These are phyloP conservation scores for Wickerhamiella azyma DNA, from an alignment of 805 yeast genomes.

Conservation along the genomic window DNA sequence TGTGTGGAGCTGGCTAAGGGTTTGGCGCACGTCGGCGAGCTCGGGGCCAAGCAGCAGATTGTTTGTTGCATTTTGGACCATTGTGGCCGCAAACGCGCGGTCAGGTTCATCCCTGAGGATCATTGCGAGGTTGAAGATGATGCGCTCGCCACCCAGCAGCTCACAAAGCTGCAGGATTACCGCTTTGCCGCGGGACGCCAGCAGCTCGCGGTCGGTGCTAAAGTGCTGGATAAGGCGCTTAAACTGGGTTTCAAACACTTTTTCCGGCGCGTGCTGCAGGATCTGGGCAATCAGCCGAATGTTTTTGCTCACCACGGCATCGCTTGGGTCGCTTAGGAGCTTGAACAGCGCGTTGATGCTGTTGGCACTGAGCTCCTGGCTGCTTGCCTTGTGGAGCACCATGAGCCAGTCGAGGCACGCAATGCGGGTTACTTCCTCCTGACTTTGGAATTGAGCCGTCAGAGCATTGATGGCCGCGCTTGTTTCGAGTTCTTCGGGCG, in stretches of 20 bases:
- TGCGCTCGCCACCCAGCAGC: slow-evolving; percentile 66
- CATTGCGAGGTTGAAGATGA: slow-evolving; percentile 66
- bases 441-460: slow-evolving; percentile 56
- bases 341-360: slow-evolving; percentile 66
- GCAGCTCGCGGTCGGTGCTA: slow-evolving; percentile 49
- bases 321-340: slow-evolving; percentile 60
- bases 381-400: slow-evolving; percentile 50
- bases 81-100: slow-evolving; percentile 56
- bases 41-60: slow-evolving; percentile 80
- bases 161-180: slow-evolving; percentile 74
- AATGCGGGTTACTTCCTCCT: slow-evolving; percentile 67
- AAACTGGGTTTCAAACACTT: slow-evolving; percentile 63
- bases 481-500: slow-evolving; percentile 27
- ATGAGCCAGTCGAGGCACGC: slow-evolving; percentile 85
- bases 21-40: slow-evolving; percentile 50
- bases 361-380: slow-evolving; percentile 36
- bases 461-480: slow-evolving; percentile 55
- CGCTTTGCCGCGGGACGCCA: slow-evolving; percentile 66
- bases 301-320: slow-evolving; percentile 62
- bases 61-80: slow-evolving; percentile 78
- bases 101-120: slow-evolving; percentile 51
- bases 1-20: slow-evolving; percentile 47
- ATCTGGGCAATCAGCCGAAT: slow-evolving; percentile 60
- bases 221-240: slow-evolving; percentile 55
- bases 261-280: slow-evolving; percentile 57